These are phyloP conservation scores for Huntiella savannae DNA, from an alignment of 2,329 filamentous ascomycete genomes.

Conservation along the genomic window DNA sequence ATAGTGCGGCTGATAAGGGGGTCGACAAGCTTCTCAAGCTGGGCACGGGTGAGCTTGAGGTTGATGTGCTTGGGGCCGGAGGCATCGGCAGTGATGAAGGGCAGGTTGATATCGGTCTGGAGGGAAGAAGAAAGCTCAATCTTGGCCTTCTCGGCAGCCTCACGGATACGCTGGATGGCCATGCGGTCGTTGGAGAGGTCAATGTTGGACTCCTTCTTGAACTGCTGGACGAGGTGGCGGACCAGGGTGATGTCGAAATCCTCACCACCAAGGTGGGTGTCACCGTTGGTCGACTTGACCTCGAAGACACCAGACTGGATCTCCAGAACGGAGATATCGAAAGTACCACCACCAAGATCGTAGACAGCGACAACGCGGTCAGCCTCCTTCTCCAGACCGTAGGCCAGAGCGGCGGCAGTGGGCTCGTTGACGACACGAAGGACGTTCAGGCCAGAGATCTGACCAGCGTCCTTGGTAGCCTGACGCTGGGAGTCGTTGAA, in stretches of 20 bases:
- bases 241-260: slow-evolving; percentile 94
- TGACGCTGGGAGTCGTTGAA: slow-evolving; percentile 98
- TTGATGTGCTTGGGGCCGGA: slow-evolving; percentile 98
- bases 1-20: slow-evolving; percentile 72
- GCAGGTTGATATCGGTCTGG: slow-evolving; percentile 94
- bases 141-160: slow-evolving; percentile 98
- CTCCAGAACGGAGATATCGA: slow-evolving; percentile 95
- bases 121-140: slow-evolving; percentile 91
- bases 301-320: slow-evolving; percentile 97
- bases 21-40: slow-evolving; percentile 85
- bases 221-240: slow-evolving; percentile 80
- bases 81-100: slow-evolving; percentile 92
- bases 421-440: slow-evolving; percentile 97
- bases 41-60: slow-evolving; percentile 75
- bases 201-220: slow-evolving; percentile 89
- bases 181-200: slow-evolving; percentile 86
- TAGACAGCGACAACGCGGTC: slow-evolving; percentile 87
- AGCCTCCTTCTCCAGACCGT: slow-evolving; percentile 86
- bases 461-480: slow-evolving; percentile 93
- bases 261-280: slow-evolving; percentile 94
- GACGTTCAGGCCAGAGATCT: slow-evolving; percentile 89
- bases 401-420: slow-evolving; percentile 85
- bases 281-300: slow-evolving; percentile 98
- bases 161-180: slow-evolving; percentile 97
- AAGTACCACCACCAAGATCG: slow-evolving; percentile 95